Evolutionary conservation across 495 filamentous ascomycete species (phyloP).

Genomic region (Melanomma pulvis-pyrius): DNA sequence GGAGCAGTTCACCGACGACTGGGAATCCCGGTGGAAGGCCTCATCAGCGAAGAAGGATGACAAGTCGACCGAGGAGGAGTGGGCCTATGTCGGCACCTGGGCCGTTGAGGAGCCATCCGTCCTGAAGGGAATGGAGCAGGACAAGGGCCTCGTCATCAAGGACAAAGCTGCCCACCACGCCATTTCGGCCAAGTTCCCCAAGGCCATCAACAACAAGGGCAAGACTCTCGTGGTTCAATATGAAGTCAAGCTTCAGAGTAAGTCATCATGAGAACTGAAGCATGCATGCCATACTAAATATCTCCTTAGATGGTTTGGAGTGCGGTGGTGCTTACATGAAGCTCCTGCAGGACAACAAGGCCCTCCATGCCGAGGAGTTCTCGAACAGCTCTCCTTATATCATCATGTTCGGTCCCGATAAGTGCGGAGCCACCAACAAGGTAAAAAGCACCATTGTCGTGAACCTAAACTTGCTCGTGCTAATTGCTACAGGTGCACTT

Average conservation of each 20-base stretch:
- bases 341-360: slow-evolving; percentile 96
- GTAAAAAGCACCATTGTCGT: slow-evolving; percentile 42
- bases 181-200: slow-evolving; percentile 98
- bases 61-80: slow-evolving; percentile 84
- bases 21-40: slow-evolving; percentile 87
- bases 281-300: slow-evolving; percentile 32
- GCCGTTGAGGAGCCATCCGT: slow-evolving; percentile 91
- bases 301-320: slow-evolving; percentile 79
- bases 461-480: not conserved
- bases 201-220: slow-evolving; percentile 94
- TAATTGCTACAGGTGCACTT: slow-evolving; percentile 76
- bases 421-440: slow-evolving; percentile 99
- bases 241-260: slow-evolving; percentile 98
- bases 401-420: slow-evolving; percentile 99
- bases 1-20: slow-evolving; percentile 97
- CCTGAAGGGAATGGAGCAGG: slow-evolving; percentile 91
- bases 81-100: slow-evolving; percentile 98
- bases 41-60: slow-evolving; percentile 95
- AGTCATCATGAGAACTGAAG: slow-evolving; percentile 43
- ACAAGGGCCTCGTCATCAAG: slow-evolving; percentile 97
- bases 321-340: slow-evolving; percentile 99
- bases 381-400: slow-evolving; percentile 96
- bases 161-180: slow-evolving; percentile 96
- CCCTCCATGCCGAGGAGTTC: slow-evolving; percentile 96
- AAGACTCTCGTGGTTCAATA: slow-evolving; percentile 98